Base-by-base conservation (phyloP, 202 grass and related monocot genomes). In the Zoysia matrella region DNA sequence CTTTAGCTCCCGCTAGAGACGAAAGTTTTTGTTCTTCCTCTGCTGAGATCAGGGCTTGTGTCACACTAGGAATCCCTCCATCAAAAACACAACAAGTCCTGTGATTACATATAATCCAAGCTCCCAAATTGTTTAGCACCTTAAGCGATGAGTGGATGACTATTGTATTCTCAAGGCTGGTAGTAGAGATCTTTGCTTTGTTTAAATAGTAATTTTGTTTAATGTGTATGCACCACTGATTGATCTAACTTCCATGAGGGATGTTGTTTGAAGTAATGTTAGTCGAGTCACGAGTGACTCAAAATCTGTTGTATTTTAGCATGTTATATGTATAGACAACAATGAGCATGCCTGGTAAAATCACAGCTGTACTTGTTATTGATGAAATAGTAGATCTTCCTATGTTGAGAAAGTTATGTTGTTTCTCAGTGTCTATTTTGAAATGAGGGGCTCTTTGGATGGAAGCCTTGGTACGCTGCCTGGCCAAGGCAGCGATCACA, bases 321-420 rank as follows among this genome's bases (percentile, higher is more conserved):
- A 64, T 76, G 51, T 18, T 60, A 77, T 44, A 77, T 87, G 7
- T 36, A 66, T 52, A 64, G 56, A 83, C 11, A 71, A 45, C 47
- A 14, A 7, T 52, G 49, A 67, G 52, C 52, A 78, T 82, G 41
- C 16, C 18, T 56, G 53, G 7, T 56, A 56, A 56, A 3, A 56
- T 36, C 30, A 36, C 30, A 36, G 30, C 30, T 36, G 30, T 36
- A 36, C 30, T 36, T 36, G 30, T 36, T 36, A 36, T 36, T 36
- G 30, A 36, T 36, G 30, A 36, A 36, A 36, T 36, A 36, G 30
- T 36, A 36, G 30, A 36, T 36, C 30, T 36, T 36, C 30, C 46
- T 60, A 46, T 74, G 4, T 73, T 73, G 40, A 65, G 72, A 45
- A 47, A 10, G 14, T 54, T 53, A 15, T 60, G 13, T 10, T 64